Percentiles rank a stretch among this genome's conserved stretches.
phyloP scores from a whole-genome alignment of 2,329 filamentous ascomycete species.

The Aspergillus sp. region DNA sequence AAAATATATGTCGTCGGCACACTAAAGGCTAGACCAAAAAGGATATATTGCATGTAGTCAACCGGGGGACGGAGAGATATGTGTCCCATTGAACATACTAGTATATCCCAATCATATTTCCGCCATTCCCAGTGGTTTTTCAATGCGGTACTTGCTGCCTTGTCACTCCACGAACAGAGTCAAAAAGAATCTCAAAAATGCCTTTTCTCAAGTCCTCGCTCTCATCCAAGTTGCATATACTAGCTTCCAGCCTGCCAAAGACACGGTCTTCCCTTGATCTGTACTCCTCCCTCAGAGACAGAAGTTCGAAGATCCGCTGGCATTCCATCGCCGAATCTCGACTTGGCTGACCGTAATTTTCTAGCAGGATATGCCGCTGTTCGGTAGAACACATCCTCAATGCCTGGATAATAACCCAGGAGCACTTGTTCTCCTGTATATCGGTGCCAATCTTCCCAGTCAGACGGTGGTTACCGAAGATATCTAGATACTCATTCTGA shows the following conservation, averaged over 20 bases:
- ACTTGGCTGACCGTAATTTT: not conserved
- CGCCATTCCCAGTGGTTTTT: too few relatives aligned
- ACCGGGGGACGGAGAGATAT: too few relatives aligned
- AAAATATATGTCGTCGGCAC: too few relatives aligned
- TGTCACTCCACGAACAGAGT: too few relatives aligned
- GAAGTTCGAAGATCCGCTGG: not conserved
- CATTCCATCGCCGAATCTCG: not conserved
- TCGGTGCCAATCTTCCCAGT: slow-evolving; percentile 99
- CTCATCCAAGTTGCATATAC: not conserved
- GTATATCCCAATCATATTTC: too few relatives aligned
- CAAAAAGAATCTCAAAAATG: not conserved
- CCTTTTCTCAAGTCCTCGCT: not conserved
- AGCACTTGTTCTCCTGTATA: slow-evolving; percentile 99
- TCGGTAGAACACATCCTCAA: not conserved
- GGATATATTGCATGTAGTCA: too few relatives aligned
- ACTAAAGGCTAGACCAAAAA: too few relatives aligned
- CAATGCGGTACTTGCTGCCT: too few relatives aligned
- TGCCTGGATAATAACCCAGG: slow-evolving; percentile 63
- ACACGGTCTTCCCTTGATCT: not conserved
- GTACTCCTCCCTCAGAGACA: not conserved
- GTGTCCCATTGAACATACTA: too few relatives aligned
- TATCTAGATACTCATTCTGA: slow-evolving; percentile 98
- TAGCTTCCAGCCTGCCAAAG: not conserved
- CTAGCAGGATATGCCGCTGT: not conserved
- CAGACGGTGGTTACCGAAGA: slow-evolving; percentile 84